Base-by-base conservation (phyloP, 352 stramenopile species). In the Globisporangium parvum region DNA sequence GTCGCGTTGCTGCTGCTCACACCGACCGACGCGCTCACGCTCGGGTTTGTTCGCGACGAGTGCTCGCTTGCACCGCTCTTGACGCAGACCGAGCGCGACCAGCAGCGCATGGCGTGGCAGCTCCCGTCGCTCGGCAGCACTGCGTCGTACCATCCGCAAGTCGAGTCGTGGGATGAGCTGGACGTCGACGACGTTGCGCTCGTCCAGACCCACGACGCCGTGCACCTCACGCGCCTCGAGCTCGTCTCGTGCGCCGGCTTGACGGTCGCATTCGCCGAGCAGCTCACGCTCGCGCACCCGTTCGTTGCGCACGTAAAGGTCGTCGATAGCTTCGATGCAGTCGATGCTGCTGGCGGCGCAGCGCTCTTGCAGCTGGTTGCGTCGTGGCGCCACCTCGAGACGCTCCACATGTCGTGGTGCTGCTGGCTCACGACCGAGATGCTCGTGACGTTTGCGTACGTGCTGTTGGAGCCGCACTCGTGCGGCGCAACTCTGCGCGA, bases 371-470 rank as follows among this genome's bases (percentile, higher is more conserved):
- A 69, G 45, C 64, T 84, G 28, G 53, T 91, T 17, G 63, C 76
- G 20, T 67, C 62, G 40, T 88, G 69, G 55, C 75, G 76, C 20
- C 59, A 62, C 14, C 75, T 91, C 42, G 83, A 81, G 65, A 77
- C 75, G 44, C 57, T 91, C 48, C 74, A 77, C 39, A 77, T 91
- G 40, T 87, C 80, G n/a, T 91, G 80, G 80, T 91, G 80, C 66
- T 81, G 75, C 59, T 91, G 80, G 80, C 71, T 91, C 51, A 86
- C 78, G 24, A 91, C 78, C 23, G 78, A 91, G 57, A 73, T 82
- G 33, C 75, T 91, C 23, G 73, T 88, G 15, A 74, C 73, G 6
- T 80, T 91, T 42, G 80, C 73, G 18, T 87, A 91, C 66, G 69
- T 84, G 37, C 55, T 91, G 3, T 66, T 88, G 26, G 78, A 89